Percentiles rank a stretch among this genome's conserved stretches.
phyloP scores from a whole-genome alignment of 306 rosid species.

The Inga laurina region DNA sequence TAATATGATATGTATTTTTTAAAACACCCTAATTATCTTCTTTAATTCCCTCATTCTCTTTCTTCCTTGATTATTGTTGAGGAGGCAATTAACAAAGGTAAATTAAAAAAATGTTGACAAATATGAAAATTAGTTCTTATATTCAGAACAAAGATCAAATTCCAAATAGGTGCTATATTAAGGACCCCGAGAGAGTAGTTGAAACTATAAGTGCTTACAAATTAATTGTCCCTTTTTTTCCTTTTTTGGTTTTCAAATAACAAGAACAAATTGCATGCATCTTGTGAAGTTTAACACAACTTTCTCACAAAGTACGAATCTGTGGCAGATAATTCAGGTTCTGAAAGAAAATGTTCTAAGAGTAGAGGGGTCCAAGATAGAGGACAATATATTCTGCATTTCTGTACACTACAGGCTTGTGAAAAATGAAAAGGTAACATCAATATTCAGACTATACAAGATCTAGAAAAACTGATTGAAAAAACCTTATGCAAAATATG shows the following conservation, averaged over 20 bases:
- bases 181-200: too few species aligned
- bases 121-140: too few species aligned
- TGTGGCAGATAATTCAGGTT: constrained; percentile 41
- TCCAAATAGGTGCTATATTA: too few species aligned
- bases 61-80: too few species aligned
- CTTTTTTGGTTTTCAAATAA: not conserved
- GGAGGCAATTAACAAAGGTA: too few species aligned
- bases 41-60: too few species aligned
- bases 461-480: not conserved
- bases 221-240: constrained; percentile 9
- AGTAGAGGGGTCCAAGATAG: constrained; percentile 45
- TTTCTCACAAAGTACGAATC: not conserved
- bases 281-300: not conserved
- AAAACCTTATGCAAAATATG: not conserved
- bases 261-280: not conserved
- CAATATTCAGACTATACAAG: not conserved
- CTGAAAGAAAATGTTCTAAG: constrained; percentile 30
- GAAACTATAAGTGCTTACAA: too few species aligned
- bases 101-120: too few species aligned
- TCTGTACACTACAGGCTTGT: constrained; percentile 57
- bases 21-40: too few species aligned
- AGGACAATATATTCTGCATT: constrained; percentile 56
- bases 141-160: too few species aligned
- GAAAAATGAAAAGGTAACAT: constrained; percentile 48
- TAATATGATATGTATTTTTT: too few species aligned